These are phyloP conservation scores for Cardiospermum halicacabum DNA, from an alignment of 345 rosid species.

Conservation along the genomic window DNA sequence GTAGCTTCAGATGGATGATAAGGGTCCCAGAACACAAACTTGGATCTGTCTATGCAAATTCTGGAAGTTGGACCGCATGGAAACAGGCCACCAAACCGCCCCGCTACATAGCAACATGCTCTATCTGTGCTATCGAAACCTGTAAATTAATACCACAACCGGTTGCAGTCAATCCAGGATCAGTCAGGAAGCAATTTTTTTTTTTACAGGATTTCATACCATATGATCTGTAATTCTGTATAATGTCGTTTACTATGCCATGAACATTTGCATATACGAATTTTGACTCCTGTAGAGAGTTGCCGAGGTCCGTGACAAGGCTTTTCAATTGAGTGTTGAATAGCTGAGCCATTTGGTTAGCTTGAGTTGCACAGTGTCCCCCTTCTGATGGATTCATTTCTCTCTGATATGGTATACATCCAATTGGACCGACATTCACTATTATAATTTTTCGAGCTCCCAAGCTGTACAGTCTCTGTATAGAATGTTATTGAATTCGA, in stretches of 20 bases:
- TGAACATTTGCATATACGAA: conserved; percentile 57
- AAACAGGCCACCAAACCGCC: conserved; percentile 53
- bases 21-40: conserved; percentile 57
- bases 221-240: conserved; percentile 42
- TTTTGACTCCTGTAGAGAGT: conserved; percentile 35
- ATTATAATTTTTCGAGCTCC: conserved; percentile 66
- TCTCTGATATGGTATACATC: conserved; percentile 73
- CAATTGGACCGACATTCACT: conserved; percentile 73
- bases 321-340: conserved; percentile 40
- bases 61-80: conserved; percentile 50
- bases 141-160: conserved; percentile 9
- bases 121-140: conserved; percentile 53
- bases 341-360: conserved; percentile 61
- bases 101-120: conserved; percentile 57
- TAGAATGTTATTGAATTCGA: neutral
- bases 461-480: conserved; percentile 58
- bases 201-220: conserved; percentile 22
- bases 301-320: conserved; percentile 38
- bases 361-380: conserved; percentile 37
- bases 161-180: neutral
- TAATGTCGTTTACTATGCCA: conserved; percentile 45
- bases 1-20: conserved; percentile 59
- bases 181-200: neutral
- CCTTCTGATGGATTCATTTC: conserved; percentile 42
- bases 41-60: conserved; percentile 42